Evolutionary conservation across 164 flowering plant genomes (phyloP), one percentile per base, ranked within the genome.

Genomic region (Chimonanthus praecox): DNA sequence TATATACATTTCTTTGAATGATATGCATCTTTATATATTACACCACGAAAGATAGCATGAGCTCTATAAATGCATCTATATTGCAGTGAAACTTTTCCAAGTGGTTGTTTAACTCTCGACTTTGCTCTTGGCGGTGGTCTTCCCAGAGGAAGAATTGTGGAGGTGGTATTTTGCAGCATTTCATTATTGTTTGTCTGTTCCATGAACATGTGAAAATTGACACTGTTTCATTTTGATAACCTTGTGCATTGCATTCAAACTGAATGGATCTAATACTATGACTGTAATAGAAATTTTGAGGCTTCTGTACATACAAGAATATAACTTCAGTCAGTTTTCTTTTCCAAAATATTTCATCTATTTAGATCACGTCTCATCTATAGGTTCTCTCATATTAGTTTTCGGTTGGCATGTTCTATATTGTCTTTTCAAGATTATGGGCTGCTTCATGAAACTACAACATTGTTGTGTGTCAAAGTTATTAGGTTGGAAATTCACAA

Each of bases 91-190:
- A 95, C 99, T 6, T 95, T 95, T 83, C 98, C 99, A 11, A 95
- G 99, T 83, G 99, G 99, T 74, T 90, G 96, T 82, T 87, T 95
- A 86, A 90, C 97, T 0, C 81, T 95, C 70, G 99, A 95, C 88
- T 80, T 88, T 79, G 99, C 98, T 11, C 84, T 95, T 67, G 96
- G 99, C 65, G 99, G 99, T 69, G 99, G 99, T 51, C 91, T 95
- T 75, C 99, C 99, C 47, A 90, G 82, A 86, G 99, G 99, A 47
- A 87, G 99, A 84, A 92, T 95, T 77, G 97, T 95, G 20, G 99
- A 95, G 98, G 99, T 93, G 80, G 75, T 63, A 21, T 18, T 9
- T 18, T 21, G 21, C 20, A 7, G 66, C 33, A 20, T 63, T 21
- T 33, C 20, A 54, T 6, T 0, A 0, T n/a, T n/a, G 16, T 13